Evolutionary conservation across 75 land plant species (phyloP).

Genomic region (Isoetes taiwanensis): DNA sequence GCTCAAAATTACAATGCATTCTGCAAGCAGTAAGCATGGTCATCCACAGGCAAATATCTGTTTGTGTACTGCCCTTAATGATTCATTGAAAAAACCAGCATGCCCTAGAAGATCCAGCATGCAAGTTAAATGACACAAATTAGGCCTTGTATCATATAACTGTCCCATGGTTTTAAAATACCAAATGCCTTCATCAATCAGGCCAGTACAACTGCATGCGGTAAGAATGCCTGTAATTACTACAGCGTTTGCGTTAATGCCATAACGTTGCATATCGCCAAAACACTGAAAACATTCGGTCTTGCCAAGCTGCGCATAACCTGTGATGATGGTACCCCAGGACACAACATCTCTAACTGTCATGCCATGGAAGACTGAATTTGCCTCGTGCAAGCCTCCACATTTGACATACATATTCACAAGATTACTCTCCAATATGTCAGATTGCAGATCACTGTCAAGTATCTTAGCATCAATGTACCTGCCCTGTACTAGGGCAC

Average conservation of each 20-base stretch:
- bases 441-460: too few species aligned
- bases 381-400: not conserved
- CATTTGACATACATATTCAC: slow-evolving; percentile 10
- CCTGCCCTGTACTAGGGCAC: too few species aligned
- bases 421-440: not conserved
- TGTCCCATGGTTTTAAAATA: not conserved
- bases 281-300: not conserved
- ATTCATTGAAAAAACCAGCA: slow-evolving; percentile 1
- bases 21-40: too few species aligned
- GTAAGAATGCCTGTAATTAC: not conserved
- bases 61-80: too few species aligned
- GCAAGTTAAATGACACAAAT: not conserved
- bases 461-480: too few species aligned
- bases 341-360: not conserved
- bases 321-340: slow-evolving; percentile 4
- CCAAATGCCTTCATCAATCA: not conserved
- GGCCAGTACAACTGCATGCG: not conserved
- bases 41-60: too few species aligned
- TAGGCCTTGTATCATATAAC: not conserved
- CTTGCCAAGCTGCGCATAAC: not conserved
- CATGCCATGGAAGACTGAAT: not conserved
- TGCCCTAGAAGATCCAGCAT: slow-evolving; percentile 4
- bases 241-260: not conserved
- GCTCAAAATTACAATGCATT: too few species aligned
- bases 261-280: not conserved